phyloP scores from a whole-genome alignment of 1,284 basidiomycete genomes.

The Pyrrhoderma lamaoense region DNA sequence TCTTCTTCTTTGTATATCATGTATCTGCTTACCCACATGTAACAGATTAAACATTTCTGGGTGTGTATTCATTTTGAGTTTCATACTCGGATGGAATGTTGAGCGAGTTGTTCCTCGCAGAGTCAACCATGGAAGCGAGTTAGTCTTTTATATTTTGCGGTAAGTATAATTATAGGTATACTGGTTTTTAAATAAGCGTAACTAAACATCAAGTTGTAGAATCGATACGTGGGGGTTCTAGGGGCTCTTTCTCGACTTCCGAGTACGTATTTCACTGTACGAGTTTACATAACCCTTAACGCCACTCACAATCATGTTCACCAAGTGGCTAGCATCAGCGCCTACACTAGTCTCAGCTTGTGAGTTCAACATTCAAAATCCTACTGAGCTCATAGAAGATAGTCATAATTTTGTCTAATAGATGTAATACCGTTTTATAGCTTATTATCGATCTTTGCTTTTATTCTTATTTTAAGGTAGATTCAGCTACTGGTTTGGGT shows the following conservation, averaged over 20 bases:
- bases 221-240: conserved; percentile 3
- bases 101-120: neutral
- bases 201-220: neutral
- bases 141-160: neutral
- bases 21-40: neutral
- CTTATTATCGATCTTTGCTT: no score
- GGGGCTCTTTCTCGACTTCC: neutral
- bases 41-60: conserved; percentile 5
- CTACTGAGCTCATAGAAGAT: no score
- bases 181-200: neutral
- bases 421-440: no score
- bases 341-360: no score
- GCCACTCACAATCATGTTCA: no score
- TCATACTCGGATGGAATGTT: neutral
- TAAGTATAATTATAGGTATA: neutral
- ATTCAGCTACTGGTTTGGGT: no score
- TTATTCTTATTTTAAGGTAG: no score
- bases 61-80: neutral
- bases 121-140: neutral
- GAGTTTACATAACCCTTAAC: no score
- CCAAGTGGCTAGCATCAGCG: no score
- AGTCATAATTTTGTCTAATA: no score
- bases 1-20: neutral
- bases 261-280: neutral
- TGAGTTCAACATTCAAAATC: no score